phyloP scores from a whole-genome alignment of 1,139 yeast species.

The Geotrichum macrosporum region DNA sequence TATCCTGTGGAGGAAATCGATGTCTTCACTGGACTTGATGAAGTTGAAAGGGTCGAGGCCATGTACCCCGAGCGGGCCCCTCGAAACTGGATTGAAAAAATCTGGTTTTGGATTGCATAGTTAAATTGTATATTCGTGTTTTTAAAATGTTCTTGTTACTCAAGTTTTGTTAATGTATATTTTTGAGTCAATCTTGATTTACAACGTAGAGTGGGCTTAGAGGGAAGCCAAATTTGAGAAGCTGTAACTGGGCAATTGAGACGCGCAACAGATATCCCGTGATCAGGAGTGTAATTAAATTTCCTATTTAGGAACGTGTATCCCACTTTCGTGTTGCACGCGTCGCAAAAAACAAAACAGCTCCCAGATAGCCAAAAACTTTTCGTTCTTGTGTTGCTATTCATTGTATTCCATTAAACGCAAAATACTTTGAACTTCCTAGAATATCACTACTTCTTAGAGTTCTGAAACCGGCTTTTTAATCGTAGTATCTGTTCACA shows the following conservation, averaged over 20 bases:
- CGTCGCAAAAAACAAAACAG: background rate
- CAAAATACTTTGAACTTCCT: too few species aligned
- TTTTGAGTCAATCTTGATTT: too few species aligned
- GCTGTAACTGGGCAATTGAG: too few species aligned
- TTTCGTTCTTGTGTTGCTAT: too few species aligned
- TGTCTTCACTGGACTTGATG: slow-evolving; percentile 49
- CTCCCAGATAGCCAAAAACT: too few species aligned
- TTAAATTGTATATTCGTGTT: background rate
- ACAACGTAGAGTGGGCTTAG: too few species aligned
- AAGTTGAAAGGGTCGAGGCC: slow-evolving; percentile 46
- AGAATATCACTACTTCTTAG: too few species aligned
- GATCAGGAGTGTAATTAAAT: background rate
- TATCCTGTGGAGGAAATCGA: slow-evolving; percentile 46
- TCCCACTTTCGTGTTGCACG: background rate
- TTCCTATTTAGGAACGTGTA: background rate
- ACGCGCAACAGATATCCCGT: background rate
- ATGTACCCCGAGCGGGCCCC: slow-evolving; percentile 39
- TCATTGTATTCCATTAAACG: too few species aligned
- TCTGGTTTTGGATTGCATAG: slow-evolving; percentile 45
- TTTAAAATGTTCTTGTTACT: background rate
- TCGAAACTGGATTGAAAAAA: slow-evolving; percentile 38
- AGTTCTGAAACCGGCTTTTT: too few species aligned
- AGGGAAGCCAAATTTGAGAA: too few species aligned
- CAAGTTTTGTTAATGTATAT: background rate
- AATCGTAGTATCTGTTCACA: background rate